Percentiles rank a stretch among this genome's conserved stretches.
phyloP scores from a whole-genome alignment of 2,329 filamentous ascomycete genomes.

The Nemania abortiva region DNA sequence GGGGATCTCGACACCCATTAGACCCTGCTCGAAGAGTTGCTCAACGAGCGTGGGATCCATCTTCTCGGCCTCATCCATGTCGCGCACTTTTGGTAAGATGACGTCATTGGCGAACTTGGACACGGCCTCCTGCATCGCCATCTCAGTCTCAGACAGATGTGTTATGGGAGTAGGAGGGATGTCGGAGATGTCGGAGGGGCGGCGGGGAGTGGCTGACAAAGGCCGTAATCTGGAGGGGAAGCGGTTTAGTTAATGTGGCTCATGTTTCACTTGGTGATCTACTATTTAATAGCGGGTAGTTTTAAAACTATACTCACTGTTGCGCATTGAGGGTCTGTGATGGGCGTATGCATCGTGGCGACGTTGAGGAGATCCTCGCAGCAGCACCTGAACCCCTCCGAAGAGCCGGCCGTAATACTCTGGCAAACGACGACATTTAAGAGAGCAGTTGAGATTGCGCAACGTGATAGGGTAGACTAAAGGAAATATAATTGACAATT shows the following conservation, averaged over 20 bases:
- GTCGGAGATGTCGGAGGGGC: conserved; percentile 75
- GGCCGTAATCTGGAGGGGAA: conserved; percentile 46
- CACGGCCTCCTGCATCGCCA: conserved; percentile 89
- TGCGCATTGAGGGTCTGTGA: conserved; percentile 48
- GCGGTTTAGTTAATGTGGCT: conserved; percentile 22
- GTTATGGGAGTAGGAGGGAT: conserved; percentile 92
- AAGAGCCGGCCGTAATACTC: conserved; percentile 65
- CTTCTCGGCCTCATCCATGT: conserved; percentile 96
- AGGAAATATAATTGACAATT: not conserved
- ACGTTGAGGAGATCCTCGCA: conserved; percentile 46
- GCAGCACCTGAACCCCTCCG: conserved; percentile 57
- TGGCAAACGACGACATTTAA: conserved; percentile 62
- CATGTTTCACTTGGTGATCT: conserved; percentile 24
- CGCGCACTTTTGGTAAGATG: conserved; percentile 89
- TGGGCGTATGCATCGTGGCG: conserved; percentile 46
- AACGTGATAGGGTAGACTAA: not conserved
- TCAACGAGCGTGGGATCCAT: conserved; percentile 93
- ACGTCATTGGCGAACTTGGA: conserved; percentile 91
- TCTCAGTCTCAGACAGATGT: conserved; percentile 89
- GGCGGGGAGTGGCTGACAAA: conserved; percentile 71
- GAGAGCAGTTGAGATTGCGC: conserved; percentile 21
- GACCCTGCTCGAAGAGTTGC: conserved; percentile 94
- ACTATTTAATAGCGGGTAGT: conserved; percentile 8
- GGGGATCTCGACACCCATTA: conserved; percentile 98
- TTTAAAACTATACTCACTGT: conserved; percentile 48